Evolutionary conservation across 2,329 filamentous ascomycete species (phyloP).

Genomic region (Gaeumannomyces tritici): DNA sequence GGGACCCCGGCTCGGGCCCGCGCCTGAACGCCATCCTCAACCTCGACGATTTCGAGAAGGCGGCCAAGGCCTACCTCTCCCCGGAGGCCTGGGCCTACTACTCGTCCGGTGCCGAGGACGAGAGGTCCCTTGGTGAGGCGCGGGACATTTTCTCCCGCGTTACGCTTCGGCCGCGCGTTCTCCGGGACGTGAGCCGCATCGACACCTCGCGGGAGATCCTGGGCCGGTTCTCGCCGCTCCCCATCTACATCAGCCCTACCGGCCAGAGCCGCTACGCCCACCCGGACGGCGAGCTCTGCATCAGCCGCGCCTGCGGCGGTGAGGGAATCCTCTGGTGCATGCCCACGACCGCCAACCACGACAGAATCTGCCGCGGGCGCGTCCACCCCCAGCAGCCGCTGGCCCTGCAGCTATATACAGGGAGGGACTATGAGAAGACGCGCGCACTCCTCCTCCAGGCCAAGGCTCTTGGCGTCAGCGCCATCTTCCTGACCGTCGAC

Average conservation of each 20-base stretch:
- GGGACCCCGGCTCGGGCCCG: background rate
- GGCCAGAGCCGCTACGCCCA: conserved; percentile 7
- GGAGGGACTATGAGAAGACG: background rate
- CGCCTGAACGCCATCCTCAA: conserved; percentile 10
- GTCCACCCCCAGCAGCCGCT: conserved; percentile 3
- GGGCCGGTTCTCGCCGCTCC: conserved; percentile 8
- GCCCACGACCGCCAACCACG: conserved; percentile 6
- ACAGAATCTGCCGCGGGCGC: conserved; percentile 3
- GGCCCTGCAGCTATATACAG: conserved; percentile 10
- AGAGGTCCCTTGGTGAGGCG: conserved; percentile 38
- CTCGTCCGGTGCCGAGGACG: conserved; percentile 41
- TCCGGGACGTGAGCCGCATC: conserved; percentile 29
- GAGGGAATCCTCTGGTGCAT: conserved; percentile 10
- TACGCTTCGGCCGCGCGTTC: conserved; percentile 38
- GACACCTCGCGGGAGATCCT: conserved; percentile 7
- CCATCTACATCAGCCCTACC: conserved; percentile 9
- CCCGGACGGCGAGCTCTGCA: conserved; percentile 7
- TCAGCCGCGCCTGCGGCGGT: conserved; percentile 7
- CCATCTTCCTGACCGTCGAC: conserved; percentile 32
- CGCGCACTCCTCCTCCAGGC: conserved; percentile 6
- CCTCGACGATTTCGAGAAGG: conserved; percentile 37
- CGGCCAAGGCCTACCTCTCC: conserved; percentile 32
- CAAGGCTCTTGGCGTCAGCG: conserved; percentile 7
- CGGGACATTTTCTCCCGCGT: conserved; percentile 35
- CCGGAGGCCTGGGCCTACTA: conserved; percentile 46